A percentile compares a stretch with the other conserved stretches of the same genome.
phyloP scores from a whole-genome alignment of 2,329 filamentous ascomycete genomes.

The Ceratocystis colombiana region DNA sequence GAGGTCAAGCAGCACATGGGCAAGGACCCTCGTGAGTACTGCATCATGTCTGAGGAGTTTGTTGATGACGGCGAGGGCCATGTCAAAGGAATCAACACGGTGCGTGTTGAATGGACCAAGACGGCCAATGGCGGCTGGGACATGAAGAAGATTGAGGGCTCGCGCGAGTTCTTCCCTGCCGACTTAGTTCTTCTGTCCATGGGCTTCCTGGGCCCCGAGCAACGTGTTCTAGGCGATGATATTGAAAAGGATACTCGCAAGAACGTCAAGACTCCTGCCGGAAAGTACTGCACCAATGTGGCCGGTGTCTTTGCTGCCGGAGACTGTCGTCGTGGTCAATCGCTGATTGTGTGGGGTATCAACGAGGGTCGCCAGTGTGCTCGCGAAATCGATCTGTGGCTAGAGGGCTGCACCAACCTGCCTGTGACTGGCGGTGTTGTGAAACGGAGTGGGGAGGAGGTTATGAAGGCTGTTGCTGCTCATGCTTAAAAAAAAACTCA shows the following conservation, averaged over 20 bases:
- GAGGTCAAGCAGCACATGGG: conserved; percentile 95
- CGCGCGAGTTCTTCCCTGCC: conserved; percentile 90
- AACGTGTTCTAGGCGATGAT: conserved; percentile 72
- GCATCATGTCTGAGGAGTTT: conserved; percentile 96
- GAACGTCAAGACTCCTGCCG: conserved; percentile 88
- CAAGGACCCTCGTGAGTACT: conserved; percentile 92
- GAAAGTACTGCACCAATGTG: conserved; percentile 80
- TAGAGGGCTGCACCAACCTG: conserved; percentile 67
- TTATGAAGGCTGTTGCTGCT: conserved; percentile 38
- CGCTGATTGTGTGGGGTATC: conserved; percentile 95
- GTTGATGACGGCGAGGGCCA: conserved; percentile 77
- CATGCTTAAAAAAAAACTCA: conserved; percentile 25
- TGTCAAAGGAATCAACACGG: conserved; percentile 91
- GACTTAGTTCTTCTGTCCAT: conserved; percentile 91
- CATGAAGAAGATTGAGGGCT: conserved; percentile 94
- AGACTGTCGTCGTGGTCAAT: conserved; percentile 90
- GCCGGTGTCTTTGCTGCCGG: conserved; percentile 86
- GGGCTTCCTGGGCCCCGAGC: conserved; percentile 93
- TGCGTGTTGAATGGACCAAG: conserved; percentile 94
- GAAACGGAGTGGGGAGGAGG: conserved; percentile 67
- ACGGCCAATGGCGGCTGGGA: conserved; percentile 84
- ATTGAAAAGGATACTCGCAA: conserved; percentile 87
- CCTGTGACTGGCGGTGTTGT: conserved; percentile 90
- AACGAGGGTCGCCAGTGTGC: conserved; percentile 92
- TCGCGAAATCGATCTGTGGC: conserved; percentile 80